These are phyloP conservation scores for Raphidocelis subcapitata DNA, from an alignment of 139 green algal genomes.

Conservation along the genomic window DNA sequence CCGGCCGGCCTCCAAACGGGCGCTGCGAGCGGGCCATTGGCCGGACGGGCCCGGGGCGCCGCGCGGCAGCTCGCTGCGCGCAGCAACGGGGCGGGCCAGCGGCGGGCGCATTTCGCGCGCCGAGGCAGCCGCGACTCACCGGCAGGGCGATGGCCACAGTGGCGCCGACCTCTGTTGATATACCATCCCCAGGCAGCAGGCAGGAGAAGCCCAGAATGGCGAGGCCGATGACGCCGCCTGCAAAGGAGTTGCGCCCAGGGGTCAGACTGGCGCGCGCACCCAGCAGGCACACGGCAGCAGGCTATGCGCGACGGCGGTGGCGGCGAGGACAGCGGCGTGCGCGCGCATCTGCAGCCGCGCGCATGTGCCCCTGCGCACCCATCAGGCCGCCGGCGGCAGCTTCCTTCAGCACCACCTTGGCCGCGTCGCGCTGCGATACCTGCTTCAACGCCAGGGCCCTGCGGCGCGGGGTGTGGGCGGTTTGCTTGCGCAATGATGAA, in stretches of 20 bases:
- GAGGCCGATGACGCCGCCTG: slow-evolving; percentile 49
- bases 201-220: slow-evolving; percentile 47
- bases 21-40: too few species aligned
- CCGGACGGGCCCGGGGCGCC: too few species aligned
- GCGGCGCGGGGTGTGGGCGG: too few species aligned
- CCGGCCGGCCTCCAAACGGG: too few species aligned
- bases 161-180: slow-evolving; percentile 45
- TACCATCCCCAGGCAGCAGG: slow-evolving; percentile 45
- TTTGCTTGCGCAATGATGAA: too few species aligned
- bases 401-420: slow-evolving; percentile 57
- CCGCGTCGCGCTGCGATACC: slow-evolving; percentile 41
- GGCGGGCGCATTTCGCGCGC: too few species aligned
- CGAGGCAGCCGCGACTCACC: slow-evolving; percentile 19
- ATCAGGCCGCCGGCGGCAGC: slow-evolving; percentile 49
- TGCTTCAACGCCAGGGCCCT: slow-evolving; percentile 56
- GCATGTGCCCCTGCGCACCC: slow-evolving; percentile 41
- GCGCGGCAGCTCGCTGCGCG: too few species aligned
- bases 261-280: not conserved
- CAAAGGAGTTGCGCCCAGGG: not conserved
- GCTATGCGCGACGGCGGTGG: too few species aligned
- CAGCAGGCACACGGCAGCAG: too few species aligned
- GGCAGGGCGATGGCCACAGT: slow-evolving; percentile 60
- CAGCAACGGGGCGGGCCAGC: not conserved
- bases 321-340: not conserved
- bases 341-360: not conserved